These are phyloP conservation scores for Amphibolis antarctica DNA, from an alignment of 106 monocot genomes.

Conservation along the genomic window DNA sequence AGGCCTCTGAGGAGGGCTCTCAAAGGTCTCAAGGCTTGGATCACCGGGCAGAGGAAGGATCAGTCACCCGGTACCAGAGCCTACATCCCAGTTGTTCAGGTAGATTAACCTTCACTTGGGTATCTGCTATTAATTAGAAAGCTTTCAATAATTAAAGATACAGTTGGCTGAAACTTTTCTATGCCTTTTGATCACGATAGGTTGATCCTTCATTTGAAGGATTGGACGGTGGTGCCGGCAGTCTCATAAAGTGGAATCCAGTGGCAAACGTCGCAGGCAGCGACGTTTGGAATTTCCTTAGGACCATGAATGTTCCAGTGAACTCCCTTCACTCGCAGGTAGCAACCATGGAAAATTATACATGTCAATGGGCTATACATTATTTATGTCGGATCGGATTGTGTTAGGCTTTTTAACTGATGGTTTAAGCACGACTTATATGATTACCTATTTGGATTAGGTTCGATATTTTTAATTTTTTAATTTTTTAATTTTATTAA, in stretches of 20 bases:
- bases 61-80: constrained; percentile 85
- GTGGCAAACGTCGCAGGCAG: constrained; percentile 68
- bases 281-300: constrained; percentile 80
- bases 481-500: no score
- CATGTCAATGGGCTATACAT: no score
- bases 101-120: constrained; percentile 1
- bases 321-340: constrained; percentile 76
- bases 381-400: no score
- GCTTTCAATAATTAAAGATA: not conserved
- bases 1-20: constrained; percentile 70
- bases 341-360: not conserved
- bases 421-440: no score
- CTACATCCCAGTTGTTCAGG: constrained; percentile 82
- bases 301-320: constrained; percentile 83
- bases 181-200: constrained; percentile 15
- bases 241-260: constrained; percentile 94
- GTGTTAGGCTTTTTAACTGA: no score
- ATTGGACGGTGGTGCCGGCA: constrained; percentile 68
- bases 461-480: no score
- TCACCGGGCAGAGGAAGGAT: constrained; percentile 92
- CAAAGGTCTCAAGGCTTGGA: constrained; percentile 85
- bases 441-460: no score
- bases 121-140: no score
- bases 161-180: not conserved
- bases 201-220: constrained; percentile 90